Percentiles rank a stretch among this genome's conserved stretches.
Conservation (phyloP, 345 rosid species). For the Combretum micranthum region DNA sequence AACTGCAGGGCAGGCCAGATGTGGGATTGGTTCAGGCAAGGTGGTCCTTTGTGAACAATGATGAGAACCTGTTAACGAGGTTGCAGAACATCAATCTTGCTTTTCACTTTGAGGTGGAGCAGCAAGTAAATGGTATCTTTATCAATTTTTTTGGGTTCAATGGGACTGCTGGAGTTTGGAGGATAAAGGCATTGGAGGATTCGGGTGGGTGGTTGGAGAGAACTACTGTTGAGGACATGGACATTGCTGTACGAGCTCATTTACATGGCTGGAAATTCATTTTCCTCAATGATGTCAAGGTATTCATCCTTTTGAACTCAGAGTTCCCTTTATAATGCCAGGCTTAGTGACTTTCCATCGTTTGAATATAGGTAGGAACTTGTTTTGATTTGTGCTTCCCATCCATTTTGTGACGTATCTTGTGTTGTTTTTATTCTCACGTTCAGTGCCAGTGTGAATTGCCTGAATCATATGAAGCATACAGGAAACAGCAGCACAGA, state of each 20-base stretch:
- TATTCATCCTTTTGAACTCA: slow-evolving; percentile 2
- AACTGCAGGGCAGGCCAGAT: slow-evolving; percentile 34
- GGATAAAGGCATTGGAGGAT: slow-evolving; percentile 47
- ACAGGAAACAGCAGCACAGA: slow-evolving; percentile 49
- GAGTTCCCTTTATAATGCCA: too few species aligned
- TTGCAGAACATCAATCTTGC: slow-evolving; percentile 58
- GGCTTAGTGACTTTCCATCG: too few species aligned
- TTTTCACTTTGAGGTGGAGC: slow-evolving; percentile 71
- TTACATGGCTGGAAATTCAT: slow-evolving; percentile 47
- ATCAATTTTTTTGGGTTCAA: slow-evolving; percentile 67
- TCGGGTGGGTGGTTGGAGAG: slow-evolving; percentile 54
- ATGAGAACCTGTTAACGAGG: slow-evolving; percentile 52
- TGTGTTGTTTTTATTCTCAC: not conserved
- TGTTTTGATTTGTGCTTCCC: too few species aligned
- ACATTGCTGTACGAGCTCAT: slow-evolving; percentile 54
- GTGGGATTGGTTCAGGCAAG: slow-evolving; percentile 49
- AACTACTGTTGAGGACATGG: slow-evolving; percentile 58
- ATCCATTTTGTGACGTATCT: not conserved
- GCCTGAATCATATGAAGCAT: slow-evolving; percentile 52
- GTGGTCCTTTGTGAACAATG: slow-evolving; percentile 66
- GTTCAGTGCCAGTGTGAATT: slow-evolving; percentile 49
- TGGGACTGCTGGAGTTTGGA: slow-evolving; percentile 70
- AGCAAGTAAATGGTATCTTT: slow-evolving; percentile 63
- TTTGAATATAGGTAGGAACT: too few species aligned
- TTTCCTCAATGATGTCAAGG: slow-evolving; percentile 50